These are phyloP conservation scores for Euphorbia lathyris DNA, from an alignment of 345 rosid species.

Conservation along the genomic window DNA sequence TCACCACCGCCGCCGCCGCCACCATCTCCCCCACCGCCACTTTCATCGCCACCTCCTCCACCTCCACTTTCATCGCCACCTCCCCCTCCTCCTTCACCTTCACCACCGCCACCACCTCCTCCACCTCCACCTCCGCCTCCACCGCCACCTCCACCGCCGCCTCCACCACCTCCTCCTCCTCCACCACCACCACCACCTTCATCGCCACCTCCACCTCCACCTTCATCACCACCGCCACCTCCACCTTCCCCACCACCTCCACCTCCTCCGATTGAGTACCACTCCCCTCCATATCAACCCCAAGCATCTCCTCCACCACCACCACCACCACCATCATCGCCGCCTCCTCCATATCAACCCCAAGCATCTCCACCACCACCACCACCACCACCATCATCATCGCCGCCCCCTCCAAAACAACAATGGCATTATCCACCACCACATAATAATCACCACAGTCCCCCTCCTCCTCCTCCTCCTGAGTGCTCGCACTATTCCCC, in stretches of 20 bases:
- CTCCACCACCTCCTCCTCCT: constrained; percentile 17
- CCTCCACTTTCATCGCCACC: no score
- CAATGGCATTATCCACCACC: constrained; percentile 20
- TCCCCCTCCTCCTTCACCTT: no score
- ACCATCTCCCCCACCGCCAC: constrained; percentile 32
- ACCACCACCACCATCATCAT: constrained; percentile 21
- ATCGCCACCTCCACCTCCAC: no score
- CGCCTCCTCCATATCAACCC: constrained; percentile 22
- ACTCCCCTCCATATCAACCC: not conserved
- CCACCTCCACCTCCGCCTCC: no score
- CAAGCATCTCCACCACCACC: constrained; percentile 24
- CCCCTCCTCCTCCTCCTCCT: constrained; percentile 19
- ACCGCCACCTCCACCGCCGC: constrained; percentile 11
- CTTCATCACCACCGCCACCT: constrained; percentile 26
- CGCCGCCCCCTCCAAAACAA: constrained; percentile 25
- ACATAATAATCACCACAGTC: constrained; percentile 18
- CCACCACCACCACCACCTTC: constrained; percentile 10
- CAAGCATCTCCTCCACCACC: constrained; percentile 20
- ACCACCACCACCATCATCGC: constrained; percentile 16
- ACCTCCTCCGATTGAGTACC: constrained; percentile 5
- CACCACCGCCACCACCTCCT: no score
- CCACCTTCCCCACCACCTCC: constrained; percentile 8
- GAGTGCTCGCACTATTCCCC: constrained; percentile 7
- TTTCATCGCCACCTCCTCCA: constrained; percentile 23
- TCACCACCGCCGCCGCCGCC: no score